A percentile compares a stretch with the other conserved stretches of the same genome.
These are phyloP conservation scores for Phytophthora pinifolia DNA, from an alignment of 352 stramenopile genomes.

Conservation along the genomic window DNA sequence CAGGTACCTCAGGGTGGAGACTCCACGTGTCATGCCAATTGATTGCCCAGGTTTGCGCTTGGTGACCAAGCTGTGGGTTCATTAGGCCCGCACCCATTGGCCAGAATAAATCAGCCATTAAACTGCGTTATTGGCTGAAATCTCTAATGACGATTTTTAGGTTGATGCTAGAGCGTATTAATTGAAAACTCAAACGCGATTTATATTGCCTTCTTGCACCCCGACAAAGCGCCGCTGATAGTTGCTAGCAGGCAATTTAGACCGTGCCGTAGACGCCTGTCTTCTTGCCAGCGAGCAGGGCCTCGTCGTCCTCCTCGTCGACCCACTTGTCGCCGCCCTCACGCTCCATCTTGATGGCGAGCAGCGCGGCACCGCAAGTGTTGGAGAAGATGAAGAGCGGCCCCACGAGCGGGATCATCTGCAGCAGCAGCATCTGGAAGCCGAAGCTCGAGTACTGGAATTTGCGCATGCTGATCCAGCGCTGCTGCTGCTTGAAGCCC, in stretches of 20 bases:
- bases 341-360: slow-evolving; percentile 58
- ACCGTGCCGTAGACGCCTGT: slow-evolving; percentile 25
- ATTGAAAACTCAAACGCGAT: too few relatives aligned
- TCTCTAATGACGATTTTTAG: too few relatives aligned
- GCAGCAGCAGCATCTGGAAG: slow-evolving; percentile 52
- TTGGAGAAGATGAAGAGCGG: slow-evolving; percentile 67
- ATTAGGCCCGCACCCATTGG: slow-evolving; percentile 4
- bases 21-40: too few relatives aligned
- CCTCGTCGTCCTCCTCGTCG: slow-evolving; percentile 29
- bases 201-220: not conserved
- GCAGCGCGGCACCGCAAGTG: slow-evolving; percentile 54
- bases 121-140: not conserved
- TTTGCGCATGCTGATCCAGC: slow-evolving; percentile 39
- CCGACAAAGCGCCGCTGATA: too few relatives aligned
- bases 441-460: slow-evolving; percentile 55
- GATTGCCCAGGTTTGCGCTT: too few relatives aligned
- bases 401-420: slow-evolving; percentile 57
- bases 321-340: slow-evolving; percentile 33
- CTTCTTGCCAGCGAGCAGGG: slow-evolving; percentile 20
- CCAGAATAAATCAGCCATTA: slow-evolving; percentile 16
- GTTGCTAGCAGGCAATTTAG: slow-evolving; percentile 8
- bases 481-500: slow-evolving; percentile 48
- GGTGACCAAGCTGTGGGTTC: slow-evolving; percentile 5
- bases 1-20: too few relatives aligned
- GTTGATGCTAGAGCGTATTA: too few relatives aligned